A percentile compares a stretch with the other conserved stretches of the same genome.
Evolutionary conservation across 2,329 filamentous ascomycete species (phyloP).

Genomic region (Xylaria sp.): DNA sequence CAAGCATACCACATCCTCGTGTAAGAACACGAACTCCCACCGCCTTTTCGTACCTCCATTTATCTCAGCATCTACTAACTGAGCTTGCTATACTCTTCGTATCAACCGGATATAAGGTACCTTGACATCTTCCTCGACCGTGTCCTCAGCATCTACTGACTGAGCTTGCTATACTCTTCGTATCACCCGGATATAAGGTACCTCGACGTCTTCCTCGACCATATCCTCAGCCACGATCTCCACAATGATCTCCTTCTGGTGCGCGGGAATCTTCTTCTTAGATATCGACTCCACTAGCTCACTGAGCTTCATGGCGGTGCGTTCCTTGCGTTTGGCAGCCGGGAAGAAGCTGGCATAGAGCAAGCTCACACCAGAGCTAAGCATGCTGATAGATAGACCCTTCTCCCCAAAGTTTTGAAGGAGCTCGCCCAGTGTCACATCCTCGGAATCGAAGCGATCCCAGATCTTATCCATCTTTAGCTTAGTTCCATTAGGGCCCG

Average conservation of each 20-base stretch:
- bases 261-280: constrained; percentile 87
- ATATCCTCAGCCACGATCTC: constrained; percentile 92
- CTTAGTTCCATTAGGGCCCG: constrained; percentile 72
- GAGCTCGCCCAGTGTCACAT: constrained; percentile 85
- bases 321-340: constrained; percentile 77
- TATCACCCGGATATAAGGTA: constrained; percentile 95
- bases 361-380: constrained; percentile 95
- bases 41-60: too few relatives aligned
- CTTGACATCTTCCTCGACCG: too few relatives aligned
- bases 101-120: too few relatives aligned
- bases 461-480: constrained; percentile 94
- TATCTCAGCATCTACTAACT: too few relatives aligned
- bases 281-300: constrained; percentile 86
- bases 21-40: constrained; percentile 4
- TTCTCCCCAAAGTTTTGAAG: constrained; percentile 80
- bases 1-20: too few relatives aligned
- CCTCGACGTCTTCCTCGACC: constrained; percentile 91
- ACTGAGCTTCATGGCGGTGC: constrained; percentile 82
- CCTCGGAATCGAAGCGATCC: constrained; percentile 91
- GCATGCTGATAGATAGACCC: constrained; percentile 85
- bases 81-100: too few relatives aligned
- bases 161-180: constrained; percentile 67
- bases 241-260: constrained; percentile 95
- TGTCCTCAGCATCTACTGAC: too few relatives aligned
- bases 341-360: constrained; percentile 95